phyloP scores from a whole-genome alignment of 169 alveolate genomes.

The Miamiensis avidus region DNA sequence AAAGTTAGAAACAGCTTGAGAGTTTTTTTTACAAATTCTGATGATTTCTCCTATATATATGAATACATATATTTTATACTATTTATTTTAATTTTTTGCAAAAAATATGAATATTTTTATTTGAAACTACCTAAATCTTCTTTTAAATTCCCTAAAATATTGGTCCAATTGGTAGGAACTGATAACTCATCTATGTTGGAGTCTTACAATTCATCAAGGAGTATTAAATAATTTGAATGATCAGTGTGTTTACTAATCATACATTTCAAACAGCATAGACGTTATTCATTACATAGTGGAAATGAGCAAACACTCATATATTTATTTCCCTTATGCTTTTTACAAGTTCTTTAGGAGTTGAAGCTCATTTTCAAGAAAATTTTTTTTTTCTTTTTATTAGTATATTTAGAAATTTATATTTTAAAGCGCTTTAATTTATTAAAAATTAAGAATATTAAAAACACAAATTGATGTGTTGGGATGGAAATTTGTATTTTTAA shows the following conservation, averaged over 20 bases:
- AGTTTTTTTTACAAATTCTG: background rate
- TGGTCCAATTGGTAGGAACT: constrained; percentile 23
- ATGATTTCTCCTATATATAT: background rate
- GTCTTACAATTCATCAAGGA: constrained; percentile 13
- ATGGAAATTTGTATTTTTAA: too few species aligned
- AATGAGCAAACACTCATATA: constrained; percentile 7
- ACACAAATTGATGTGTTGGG: too few species aligned
- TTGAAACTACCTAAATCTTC: background rate
- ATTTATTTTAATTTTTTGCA: too few species aligned
- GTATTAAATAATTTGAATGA: constrained; percentile 4
- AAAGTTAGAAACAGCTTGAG: background rate
- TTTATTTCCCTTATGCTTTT: constrained; percentile 8
- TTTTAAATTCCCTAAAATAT: constrained; percentile 10
- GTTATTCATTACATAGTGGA: background rate
- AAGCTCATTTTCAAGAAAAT: background rate
- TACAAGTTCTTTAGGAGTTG: background rate
- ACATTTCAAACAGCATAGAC: constrained; percentile 21
- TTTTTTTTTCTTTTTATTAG: background rate
- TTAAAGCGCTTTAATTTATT: too few species aligned
- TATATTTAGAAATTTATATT: background rate
- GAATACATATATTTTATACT: too few species aligned
- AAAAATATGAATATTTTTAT: background rate
- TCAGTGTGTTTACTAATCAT: constrained; percentile 19
- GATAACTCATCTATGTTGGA: constrained; percentile 2
- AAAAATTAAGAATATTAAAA: too few species aligned